phyloP scores from a whole-genome alignment of 345 rosid species.

The Triadica sebifera region DNA sequence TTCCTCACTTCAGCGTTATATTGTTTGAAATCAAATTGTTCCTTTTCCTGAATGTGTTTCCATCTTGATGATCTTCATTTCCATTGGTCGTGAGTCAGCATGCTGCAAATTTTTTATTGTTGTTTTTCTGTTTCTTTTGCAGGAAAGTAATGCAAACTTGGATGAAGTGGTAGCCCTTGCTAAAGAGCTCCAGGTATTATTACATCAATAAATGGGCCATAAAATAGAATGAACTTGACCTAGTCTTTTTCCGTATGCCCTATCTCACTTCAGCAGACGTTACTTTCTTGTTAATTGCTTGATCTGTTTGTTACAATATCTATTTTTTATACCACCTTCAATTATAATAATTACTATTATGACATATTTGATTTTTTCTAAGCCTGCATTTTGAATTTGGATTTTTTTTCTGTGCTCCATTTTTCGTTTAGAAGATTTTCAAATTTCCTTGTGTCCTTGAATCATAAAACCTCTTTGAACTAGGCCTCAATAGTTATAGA shows the following conservation, averaged over 20 bases:
- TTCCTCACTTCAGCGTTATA: background rate
- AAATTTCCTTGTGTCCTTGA: background rate
- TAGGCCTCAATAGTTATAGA: background rate
- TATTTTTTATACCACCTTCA: background rate
- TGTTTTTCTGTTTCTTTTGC: conserved; percentile 7
- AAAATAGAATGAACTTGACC: background rate
- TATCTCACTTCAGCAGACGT: background rate
- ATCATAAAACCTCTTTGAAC: background rate
- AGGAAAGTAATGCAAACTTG: conserved; percentile 87
- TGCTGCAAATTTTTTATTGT: background rate
- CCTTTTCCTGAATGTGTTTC: background rate
- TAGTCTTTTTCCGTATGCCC: background rate
- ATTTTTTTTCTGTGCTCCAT: background rate
- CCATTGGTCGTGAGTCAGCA: background rate
- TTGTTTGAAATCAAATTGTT: background rate
- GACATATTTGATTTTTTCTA: background rate
- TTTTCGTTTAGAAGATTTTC: background rate
- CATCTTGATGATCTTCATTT: background rate
- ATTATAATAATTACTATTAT: background rate
- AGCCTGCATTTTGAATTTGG: background rate
- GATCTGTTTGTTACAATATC: background rate
- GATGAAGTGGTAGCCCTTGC: conserved; percentile 93
- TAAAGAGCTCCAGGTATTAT: conserved; percentile 73
- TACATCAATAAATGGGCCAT: background rate
- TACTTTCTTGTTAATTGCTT: background rate